Conservation (phyloP, 177 flowering plant genomes). For the Telopea speciosissima region DNA sequence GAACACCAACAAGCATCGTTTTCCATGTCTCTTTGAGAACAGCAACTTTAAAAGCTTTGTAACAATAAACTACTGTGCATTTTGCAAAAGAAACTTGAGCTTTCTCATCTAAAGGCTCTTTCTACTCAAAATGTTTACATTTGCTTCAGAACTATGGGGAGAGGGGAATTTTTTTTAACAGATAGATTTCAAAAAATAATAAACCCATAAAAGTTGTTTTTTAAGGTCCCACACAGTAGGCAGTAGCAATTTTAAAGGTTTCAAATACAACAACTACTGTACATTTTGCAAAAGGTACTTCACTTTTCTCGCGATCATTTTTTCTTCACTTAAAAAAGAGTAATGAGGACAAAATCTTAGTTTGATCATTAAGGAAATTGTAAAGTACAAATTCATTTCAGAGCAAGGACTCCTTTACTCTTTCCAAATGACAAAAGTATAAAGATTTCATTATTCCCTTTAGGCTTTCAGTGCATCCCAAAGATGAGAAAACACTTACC, state of each 20-base stretch:
- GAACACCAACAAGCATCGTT: no score
- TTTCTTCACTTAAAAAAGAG: background rate
- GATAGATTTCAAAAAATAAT: no score
- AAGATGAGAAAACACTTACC: conserved; percentile 35
- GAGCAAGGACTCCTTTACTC: background rate
- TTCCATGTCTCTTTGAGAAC: no score
- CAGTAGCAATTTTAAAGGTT: background rate
- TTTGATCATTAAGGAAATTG: background rate
- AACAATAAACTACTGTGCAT: no score
- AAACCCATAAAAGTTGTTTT: no score
- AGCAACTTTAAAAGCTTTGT: no score
- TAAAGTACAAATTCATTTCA: background rate
- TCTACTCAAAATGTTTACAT: background rate
- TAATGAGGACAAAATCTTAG: background rate
- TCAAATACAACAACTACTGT: background rate
- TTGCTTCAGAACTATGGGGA: background rate
- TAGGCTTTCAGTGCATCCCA: background rate
- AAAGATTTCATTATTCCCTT: background rate
- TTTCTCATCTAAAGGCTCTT: no score
- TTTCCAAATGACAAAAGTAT: background rate
- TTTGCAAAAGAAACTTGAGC: no score
- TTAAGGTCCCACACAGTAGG: background rate
- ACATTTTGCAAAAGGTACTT: background rate
- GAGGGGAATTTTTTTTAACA: no score
- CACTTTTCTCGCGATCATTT: background rate